Evolutionary conservation across 1,284 basidiomycete genomes (phyloP).

Genomic region (Sanghuangporus baumii): DNA sequence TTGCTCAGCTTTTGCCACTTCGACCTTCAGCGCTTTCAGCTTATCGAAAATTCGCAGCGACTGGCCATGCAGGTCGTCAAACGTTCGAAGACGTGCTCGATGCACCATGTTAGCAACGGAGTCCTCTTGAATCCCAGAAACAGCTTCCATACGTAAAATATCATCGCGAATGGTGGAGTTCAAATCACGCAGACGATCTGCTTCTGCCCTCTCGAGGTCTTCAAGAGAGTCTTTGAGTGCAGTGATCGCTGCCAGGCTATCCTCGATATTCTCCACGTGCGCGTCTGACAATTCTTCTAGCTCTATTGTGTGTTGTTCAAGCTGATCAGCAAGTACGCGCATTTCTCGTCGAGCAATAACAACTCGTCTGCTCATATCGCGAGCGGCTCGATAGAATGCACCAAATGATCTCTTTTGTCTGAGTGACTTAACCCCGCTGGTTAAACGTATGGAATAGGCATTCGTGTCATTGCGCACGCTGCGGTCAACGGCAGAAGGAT

Average conservation of each 20-base stretch:
- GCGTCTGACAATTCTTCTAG: conserved; percentile 4
- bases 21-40: background rate
- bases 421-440: conserved; percentile 46
- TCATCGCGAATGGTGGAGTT: background rate
- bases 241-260: background rate
- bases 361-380: conserved; percentile 6
- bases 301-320: conserved; percentile 3
- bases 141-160: conserved; percentile 9
- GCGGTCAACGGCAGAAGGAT: conserved; percentile 56
- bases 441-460: conserved; percentile 55
- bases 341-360: background rate
- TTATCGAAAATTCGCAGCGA: background rate
- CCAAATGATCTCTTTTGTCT: conserved; percentile 6
- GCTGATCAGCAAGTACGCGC: background rate
- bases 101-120: background rate
- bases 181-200: background rate
- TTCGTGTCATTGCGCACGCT: conserved; percentile 69
- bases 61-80: conserved; percentile 11
- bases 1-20: conserved; percentile 10
- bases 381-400: conserved; percentile 8
- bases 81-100: background rate
- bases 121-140: conserved; percentile 16
- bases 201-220: background rate
- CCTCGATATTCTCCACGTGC: background rate
- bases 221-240: conserved; percentile 3